Conservation (phyloP, 23 red algal species). For the Cyanidioschyzon merolae region DNA sequence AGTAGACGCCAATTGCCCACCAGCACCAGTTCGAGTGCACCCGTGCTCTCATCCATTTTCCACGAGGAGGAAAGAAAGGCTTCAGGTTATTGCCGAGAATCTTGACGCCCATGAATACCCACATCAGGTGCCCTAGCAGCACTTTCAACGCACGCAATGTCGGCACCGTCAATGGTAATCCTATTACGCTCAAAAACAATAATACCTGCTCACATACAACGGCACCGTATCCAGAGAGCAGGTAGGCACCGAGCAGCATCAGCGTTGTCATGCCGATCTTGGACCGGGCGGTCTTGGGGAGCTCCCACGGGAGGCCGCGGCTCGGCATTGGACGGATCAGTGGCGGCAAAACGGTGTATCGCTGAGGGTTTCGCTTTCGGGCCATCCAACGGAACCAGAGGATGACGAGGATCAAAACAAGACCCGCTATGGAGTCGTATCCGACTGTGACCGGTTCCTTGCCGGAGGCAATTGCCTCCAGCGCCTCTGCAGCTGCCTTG, state of each 20-base stretch:
- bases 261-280: conserved; percentile 62
- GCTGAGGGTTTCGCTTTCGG: neutral
- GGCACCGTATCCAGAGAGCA: conserved; percentile 91
- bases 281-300: conserved; percentile 37
- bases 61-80: conserved; percentile 90
- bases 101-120: conserved; percentile 91
- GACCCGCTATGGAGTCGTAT: conserved; percentile 13
- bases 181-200: conserved; percentile 51
- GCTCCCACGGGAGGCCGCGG: conserved; percentile 6
- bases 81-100: conserved; percentile 72
- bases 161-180: conserved; percentile 78
- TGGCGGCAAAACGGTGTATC: neutral
- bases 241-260: conserved; percentile 74
- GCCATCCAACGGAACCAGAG: conserved; percentile 1
- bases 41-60: conserved; percentile 69
- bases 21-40: conserved; percentile 78
- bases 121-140: conserved; percentile 89
- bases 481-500: conserved; percentile 9
- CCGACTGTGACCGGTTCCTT: conserved; percentile 13
- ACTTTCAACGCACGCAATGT: conserved; percentile 95
- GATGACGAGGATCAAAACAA: neutral
- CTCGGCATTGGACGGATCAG: neutral
- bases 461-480: conserved; percentile 8
- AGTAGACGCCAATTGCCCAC: conserved; percentile 97
- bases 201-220: conserved; percentile 69